Conservation (phyloP, 257 asterid genomes). For the Nicotiana noctiflora region DNA sequence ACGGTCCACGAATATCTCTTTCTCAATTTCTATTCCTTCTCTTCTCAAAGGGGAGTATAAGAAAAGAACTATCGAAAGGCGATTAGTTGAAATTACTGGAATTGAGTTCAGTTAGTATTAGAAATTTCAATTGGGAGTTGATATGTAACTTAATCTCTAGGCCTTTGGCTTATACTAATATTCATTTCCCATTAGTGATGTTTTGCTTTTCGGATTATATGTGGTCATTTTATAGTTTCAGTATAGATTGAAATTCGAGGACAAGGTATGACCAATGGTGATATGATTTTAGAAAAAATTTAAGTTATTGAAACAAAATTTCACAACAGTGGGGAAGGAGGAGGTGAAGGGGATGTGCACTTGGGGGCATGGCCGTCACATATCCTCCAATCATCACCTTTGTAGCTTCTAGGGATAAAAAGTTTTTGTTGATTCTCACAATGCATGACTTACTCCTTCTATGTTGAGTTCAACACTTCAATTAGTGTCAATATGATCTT, state of each 20-base stretch:
- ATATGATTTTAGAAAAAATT: background rate
- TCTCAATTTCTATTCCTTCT: too few relatives aligned
- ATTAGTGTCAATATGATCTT: background rate
- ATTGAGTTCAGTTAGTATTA: background rate
- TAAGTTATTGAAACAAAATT: background rate
- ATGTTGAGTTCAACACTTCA: background rate
- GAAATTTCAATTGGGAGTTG: background rate
- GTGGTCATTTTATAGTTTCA: background rate
- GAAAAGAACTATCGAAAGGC: background rate
- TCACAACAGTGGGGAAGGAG: background rate
- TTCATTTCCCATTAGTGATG: background rate
- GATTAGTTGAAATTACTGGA: background rate
- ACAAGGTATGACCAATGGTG: background rate
- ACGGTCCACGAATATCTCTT: too few relatives aligned
- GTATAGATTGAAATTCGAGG: background rate
- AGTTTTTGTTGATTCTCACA: background rate
- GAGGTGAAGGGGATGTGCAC: background rate
- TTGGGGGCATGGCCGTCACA: background rate
- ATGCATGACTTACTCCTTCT: background rate
- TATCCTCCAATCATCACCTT: background rate
- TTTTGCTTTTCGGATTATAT: background rate
- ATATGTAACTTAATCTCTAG: background rate
- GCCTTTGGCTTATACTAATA: background rate
- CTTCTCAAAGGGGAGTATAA: too few relatives aligned
- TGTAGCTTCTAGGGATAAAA: background rate